Conservation (phyloP, 257 asterid species). For the Leonotis leonurus region DNA sequence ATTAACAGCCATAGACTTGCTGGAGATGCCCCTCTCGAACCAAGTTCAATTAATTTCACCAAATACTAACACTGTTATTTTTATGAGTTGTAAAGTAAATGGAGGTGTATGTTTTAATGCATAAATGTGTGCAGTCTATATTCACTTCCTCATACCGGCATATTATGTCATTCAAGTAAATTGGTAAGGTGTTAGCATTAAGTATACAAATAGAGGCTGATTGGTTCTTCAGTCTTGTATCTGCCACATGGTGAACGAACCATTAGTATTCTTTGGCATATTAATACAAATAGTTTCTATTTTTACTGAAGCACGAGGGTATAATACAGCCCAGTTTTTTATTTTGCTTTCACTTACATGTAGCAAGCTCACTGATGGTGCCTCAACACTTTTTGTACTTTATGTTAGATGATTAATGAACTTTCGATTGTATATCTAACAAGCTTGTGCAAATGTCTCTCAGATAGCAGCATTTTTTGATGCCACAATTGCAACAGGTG, state of each 20-base stretch:
- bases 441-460: constrained; percentile 8
- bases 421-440: neutral
- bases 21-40: neutral
- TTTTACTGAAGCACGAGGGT: neutral
- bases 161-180: too few species aligned
- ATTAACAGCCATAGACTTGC: neutral
- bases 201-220: too few species aligned
- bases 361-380: neutral
- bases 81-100: neutral
- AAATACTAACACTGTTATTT: neutral
- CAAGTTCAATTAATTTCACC: neutral
- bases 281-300: too few species aligned
- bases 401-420: neutral
- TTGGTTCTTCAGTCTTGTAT: too few species aligned
- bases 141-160: neutral
- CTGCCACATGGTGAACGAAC: too few species aligned
- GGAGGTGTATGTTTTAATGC: neutral
- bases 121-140: neutral
- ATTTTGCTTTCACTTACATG: neutral
- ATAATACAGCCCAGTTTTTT: neutral
- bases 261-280: too few species aligned
- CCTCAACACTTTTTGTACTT: neutral
- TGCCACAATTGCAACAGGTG: constrained; percentile 60
- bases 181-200: too few species aligned
- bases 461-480: constrained; percentile 90